Evolutionary conservation across 805 yeast species (phyloP).

Genomic region (Myxozyma nipponensis): DNA sequence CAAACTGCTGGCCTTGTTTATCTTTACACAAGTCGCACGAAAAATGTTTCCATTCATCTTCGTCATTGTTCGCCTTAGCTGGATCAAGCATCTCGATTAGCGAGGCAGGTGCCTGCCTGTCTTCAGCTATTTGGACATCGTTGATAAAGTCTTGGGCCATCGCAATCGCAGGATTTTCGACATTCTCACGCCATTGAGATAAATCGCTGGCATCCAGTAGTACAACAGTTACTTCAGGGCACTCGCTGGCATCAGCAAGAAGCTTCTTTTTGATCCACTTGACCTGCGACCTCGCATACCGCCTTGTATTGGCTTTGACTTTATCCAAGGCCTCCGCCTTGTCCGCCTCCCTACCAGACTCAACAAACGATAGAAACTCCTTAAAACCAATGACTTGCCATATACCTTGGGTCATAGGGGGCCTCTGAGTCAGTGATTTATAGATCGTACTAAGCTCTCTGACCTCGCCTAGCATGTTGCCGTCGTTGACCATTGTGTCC

Average conservation of each 20-base stretch:
- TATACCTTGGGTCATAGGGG: slow-evolving; percentile 66
- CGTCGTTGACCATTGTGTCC: slow-evolving; percentile 70
- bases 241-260: slow-evolving; percentile 45
- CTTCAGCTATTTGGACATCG: slow-evolving; percentile 12
- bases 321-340: slow-evolving; percentile 53
- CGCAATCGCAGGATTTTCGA: slow-evolving; percentile 50
- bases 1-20: slow-evolving; percentile 49
- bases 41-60: slow-evolving; percentile 59
- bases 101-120: slow-evolving; percentile 32
- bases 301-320: slow-evolving; percentile 82
- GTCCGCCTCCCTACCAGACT: slow-evolving; percentile 29
- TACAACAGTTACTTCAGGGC: slow-evolving; percentile 51
- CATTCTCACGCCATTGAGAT: slow-evolving; percentile 54
- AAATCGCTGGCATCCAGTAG: slow-evolving; percentile 77
- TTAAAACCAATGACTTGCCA: slow-evolving; percentile 96
- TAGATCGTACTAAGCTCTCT: slow-evolving; percentile 50
- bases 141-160: slow-evolving; percentile 46
- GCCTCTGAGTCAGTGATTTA: slow-evolving; percentile 33
- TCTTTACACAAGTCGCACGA: slow-evolving; percentile 64
- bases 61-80: slow-evolving; percentile 9
- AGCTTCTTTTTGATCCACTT: slow-evolving; percentile 83
- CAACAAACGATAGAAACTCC: slow-evolving; percentile 74
- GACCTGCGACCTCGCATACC: slow-evolving; percentile 81
- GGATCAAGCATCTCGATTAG: slow-evolving; percentile 2
- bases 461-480: slow-evolving; percentile 65